Evolutionary conservation across 2,329 filamentous ascomycete species (phyloP).

Genomic region (Alternaria brassicicola): DNA sequence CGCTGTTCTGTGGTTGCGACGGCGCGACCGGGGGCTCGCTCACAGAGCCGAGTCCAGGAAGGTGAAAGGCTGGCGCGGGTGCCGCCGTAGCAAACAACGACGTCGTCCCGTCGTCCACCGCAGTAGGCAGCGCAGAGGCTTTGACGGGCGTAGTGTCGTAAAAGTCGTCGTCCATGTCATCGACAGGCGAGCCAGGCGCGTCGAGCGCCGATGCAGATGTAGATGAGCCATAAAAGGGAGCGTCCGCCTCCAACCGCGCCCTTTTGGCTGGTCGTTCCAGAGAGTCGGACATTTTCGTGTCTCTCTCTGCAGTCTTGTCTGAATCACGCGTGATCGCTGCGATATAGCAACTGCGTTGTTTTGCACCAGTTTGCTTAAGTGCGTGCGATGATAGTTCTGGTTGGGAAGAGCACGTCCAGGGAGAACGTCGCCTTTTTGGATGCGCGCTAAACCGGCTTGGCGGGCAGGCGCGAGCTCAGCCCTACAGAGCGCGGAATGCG

Average conservation of each 20-base stretch:
- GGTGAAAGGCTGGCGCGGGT: constrained; percentile 34
- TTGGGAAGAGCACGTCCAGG: constrained; percentile 16
- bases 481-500: constrained; percentile 19
- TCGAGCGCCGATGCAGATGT: constrained; percentile 39
- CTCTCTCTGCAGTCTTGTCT: constrained; percentile 30
- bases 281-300: constrained; percentile 43
- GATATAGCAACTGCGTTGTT: constrained; percentile 36
- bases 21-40: constrained; percentile 30
- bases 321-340: constrained; percentile 35
- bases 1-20: constrained; percentile 22
- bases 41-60: constrained; percentile 47
- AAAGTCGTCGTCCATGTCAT: constrained; percentile 50
- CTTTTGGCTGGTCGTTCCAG: constrained; percentile 51
- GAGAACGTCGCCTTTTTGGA: constrained; percentile 38
- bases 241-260: constrained; percentile 48
- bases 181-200: constrained; percentile 47
- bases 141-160: constrained; percentile 45
- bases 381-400: constrained; percentile 34
- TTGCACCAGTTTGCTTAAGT: constrained; percentile 35
- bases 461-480: constrained; percentile 28
- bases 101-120: constrained; percentile 23
- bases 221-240: constrained; percentile 41
- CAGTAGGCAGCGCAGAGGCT: constrained; percentile 26
- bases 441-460: constrained; percentile 32
- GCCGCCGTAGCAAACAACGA: constrained; percentile 30